Base-by-base conservation (phyloP, 2,329 filamentous ascomycete genomes). In the Lasiodiplodia hormozganensis region DNA sequence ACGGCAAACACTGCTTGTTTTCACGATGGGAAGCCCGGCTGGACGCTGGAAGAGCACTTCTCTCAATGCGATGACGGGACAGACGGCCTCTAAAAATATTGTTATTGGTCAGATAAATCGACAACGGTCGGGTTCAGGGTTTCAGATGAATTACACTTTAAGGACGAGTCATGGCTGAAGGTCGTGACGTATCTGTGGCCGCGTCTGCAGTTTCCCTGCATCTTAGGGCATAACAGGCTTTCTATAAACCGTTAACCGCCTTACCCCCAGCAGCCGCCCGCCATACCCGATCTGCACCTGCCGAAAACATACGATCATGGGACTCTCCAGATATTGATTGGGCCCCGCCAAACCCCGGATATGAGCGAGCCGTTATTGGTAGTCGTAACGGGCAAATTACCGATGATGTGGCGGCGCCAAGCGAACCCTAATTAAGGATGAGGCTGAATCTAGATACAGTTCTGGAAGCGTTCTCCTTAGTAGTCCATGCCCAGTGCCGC, bases 21-120 rank as follows among this genome's bases (percentile, higher is more conserved):
- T 40, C 58, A 25, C 23, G 58, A 62, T 40, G 58, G 40, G 4
- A 2, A 62, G 47, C 58, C 58, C 1, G 58, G 58, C 8, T 62
- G 38, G 58, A 49, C 58, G 10, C 40, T 62, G 6, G 58, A 51
- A 47, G 58, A 62, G 2, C 58, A 49, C 47, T 62, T 62, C 16
- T 40, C 38, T 3, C 11, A 49, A 11, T 62, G 58, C n/a, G 58
- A 62, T 34, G 31, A 51, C 6, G 58, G 58, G 4, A 51, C 16
- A n/a, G 58, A 62, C 38, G 58, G 58, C 8, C 38, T 62, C 10
- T 25, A 58, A 16, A 11, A 21, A 21, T n/a, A n/a, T 2, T 47
- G 2, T 47, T 10, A 21, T 47, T 47, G 18, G 18, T 8, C 18
- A 3, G 43, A 21, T 8, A n/a, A 47, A 18, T n/a, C 18, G n/a